Conservation (phyloP, 176 grass and related monocot genomes). For the Aechmea fasciata region DNA sequence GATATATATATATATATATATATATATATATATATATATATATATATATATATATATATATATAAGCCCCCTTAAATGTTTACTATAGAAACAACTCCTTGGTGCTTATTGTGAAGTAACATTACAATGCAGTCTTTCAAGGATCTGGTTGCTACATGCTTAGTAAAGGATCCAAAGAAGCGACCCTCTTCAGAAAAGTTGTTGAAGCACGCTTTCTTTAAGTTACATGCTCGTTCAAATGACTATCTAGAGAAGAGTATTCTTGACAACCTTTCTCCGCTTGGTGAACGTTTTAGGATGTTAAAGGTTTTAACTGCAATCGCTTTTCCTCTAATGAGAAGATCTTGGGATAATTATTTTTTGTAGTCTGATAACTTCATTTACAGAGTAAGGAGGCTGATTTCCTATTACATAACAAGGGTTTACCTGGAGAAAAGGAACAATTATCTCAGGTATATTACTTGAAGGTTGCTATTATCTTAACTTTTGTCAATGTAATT, state of each 20-base stretch:
- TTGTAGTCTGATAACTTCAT: not conserved
- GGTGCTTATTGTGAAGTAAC: constrained; percentile 14
- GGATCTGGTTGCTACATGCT: constrained; percentile 77
- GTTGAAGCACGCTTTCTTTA: constrained; percentile 93
- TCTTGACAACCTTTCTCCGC: constrained; percentile 58
- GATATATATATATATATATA: not conserved
- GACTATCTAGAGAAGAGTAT: constrained; percentile 63
- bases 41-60: no score
- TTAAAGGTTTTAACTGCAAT: constrained; percentile 44
- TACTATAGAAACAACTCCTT: constrained; percentile 6
- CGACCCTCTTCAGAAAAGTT: constrained; percentile 81
- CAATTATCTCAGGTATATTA: constrained; percentile 79
- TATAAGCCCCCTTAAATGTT: not conserved
- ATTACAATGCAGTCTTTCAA: constrained; percentile 71
- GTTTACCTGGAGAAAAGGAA: constrained; percentile 54
- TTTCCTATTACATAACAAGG: constrained; percentile 57
- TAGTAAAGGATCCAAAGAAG: constrained; percentile 95
- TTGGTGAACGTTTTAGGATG: constrained; percentile 75
- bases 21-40: no score
- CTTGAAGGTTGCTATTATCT: not conserved
- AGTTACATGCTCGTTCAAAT: constrained; percentile 55
- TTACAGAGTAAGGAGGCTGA: constrained; percentile 82
- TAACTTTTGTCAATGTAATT: not conserved
- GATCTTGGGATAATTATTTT: not conserved
- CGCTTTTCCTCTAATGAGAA: not conserved